Evolutionary conservation across 768 basidiomycete species (phyloP).

Genomic region (Pleurotus giganteus): DNA sequence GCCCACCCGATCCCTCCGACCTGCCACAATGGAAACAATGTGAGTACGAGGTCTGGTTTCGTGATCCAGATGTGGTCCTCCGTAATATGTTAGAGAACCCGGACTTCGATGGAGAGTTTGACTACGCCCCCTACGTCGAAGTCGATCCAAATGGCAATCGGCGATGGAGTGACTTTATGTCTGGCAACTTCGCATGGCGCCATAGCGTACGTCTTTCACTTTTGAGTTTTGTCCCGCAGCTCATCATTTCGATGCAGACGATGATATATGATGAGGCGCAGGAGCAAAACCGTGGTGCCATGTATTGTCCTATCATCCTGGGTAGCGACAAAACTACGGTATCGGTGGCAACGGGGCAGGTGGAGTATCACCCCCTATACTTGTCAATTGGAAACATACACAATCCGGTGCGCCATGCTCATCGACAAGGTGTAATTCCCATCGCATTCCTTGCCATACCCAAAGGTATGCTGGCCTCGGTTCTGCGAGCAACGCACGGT

Average conservation of each 20-base stretch:
- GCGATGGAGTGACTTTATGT: constrained; percentile 34
- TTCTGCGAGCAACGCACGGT: too few species aligned
- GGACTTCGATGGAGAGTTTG: constrained; percentile 29
- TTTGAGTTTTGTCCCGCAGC: not conserved
- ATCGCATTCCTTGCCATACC: constrained; percentile 29
- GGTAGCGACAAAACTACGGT: constrained; percentile 38
- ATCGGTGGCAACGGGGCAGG: constrained; percentile 34
- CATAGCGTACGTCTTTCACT: constrained; percentile 26
- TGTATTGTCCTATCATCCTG: constrained; percentile 31
- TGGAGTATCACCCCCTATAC: constrained; percentile 35
- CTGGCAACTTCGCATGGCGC: constrained; percentile 37
- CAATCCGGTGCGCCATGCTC: constrained; percentile 28
- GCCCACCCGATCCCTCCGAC: constrained; percentile 15
- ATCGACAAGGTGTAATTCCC: constrained; percentile 25
- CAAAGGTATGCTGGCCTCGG: too few species aligned
- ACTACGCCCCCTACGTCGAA: constrained; percentile 27
- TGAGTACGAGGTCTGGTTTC: constrained; percentile 29
- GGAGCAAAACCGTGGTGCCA: constrained; percentile 21
- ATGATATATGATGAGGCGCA: constrained; percentile 14
- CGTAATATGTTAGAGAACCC: constrained; percentile 30
- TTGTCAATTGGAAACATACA: constrained; percentile 29
- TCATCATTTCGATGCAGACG: constrained; percentile 10
- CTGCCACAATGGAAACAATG: constrained; percentile 30
- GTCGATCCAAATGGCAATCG: constrained; percentile 21
- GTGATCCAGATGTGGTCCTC: constrained; percentile 25